These are phyloP conservation scores for Phaseolus coccineus DNA, from an alignment of 331 rosid species.

Conservation along the genomic window DNA sequence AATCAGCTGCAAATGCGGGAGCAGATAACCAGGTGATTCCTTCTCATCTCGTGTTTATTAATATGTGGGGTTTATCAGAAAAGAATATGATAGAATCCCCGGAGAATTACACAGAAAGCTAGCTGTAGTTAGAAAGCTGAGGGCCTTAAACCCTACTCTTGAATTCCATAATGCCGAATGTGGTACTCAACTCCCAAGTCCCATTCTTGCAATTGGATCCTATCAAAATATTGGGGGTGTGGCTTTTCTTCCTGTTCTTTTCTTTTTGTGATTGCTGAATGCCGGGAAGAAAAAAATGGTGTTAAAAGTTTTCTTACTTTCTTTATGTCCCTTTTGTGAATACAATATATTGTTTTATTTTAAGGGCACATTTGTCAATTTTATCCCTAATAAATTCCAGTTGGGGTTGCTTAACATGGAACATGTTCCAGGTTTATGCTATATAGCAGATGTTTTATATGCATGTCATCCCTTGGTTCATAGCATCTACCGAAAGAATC, in stretches of 20 bases:
- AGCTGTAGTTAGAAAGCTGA: not conserved
- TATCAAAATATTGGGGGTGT: constrained; percentile 8
- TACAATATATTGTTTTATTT: not conserved
- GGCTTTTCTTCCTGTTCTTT: not conserved
- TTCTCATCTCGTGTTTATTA: constrained; percentile 12
- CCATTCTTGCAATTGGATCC: not conserved
- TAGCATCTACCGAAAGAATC: not conserved
- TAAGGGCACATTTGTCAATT: not conserved
- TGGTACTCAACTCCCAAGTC: not conserved
- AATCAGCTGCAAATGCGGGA: constrained; percentile 56
- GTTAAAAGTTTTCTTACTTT: constrained; percentile 2
- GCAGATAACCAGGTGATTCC: constrained; percentile 79
- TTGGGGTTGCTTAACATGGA: not conserved
- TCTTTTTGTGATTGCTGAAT: not conserved
- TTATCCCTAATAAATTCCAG: not conserved
- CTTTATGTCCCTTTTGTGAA: not conserved
- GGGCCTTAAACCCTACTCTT: not conserved
- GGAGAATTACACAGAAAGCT: not conserved
- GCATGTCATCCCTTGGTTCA: not conserved
- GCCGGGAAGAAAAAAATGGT: not conserved
- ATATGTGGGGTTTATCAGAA: not conserved
- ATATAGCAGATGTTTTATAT: not conserved
- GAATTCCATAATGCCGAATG: not conserved
- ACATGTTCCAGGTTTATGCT: not conserved
- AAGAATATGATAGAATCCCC: not conserved